A percentile compares a stretch with the other conserved stretches of the same genome.
These are phyloP conservation scores for Hypoxylon sp. DNA, from an alignment of 2,329 filamentous ascomycete species.

Conservation along the genomic window DNA sequence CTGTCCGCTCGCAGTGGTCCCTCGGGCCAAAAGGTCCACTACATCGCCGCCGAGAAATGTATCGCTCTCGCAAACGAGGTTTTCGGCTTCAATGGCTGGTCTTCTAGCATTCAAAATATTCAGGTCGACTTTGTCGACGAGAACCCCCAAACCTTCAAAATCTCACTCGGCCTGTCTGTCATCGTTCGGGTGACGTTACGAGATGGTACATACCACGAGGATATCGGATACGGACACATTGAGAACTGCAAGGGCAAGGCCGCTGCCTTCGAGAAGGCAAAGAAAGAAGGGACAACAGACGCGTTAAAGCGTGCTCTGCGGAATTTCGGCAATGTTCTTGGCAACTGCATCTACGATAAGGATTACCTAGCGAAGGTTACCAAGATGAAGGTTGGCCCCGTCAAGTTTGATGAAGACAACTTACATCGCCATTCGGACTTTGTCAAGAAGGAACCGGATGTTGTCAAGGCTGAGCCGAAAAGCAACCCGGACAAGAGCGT, in stretches of 20 bases:
- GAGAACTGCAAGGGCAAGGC: slow-evolving; percentile 97
- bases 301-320: slow-evolving; percentile 89
- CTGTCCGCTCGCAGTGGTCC: slow-evolving; percentile 89
- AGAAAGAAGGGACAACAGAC: slow-evolving; percentile 98
- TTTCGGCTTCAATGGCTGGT: slow-evolving; percentile 73
- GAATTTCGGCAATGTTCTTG: slow-evolving; percentile 95
- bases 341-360: slow-evolving; percentile 99
- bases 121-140: slow-evolving; percentile 97
- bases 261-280: slow-evolving; percentile 96
- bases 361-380: slow-evolving; percentile 91
- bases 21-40: slow-evolving; percentile 88
- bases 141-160: slow-evolving; percentile 80
- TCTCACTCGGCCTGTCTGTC: slow-evolving; percentile 89
- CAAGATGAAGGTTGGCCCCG: slow-evolving; percentile 85
- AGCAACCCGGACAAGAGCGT: slow-evolving; percentile 52
- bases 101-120: slow-evolving; percentile 92
- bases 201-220: slow-evolving; percentile 97
- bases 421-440: slow-evolving; percentile 87
- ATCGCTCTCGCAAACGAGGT: slow-evolving; percentile 73
- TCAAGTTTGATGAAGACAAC: slow-evolving; percentile 82
- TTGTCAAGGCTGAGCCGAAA: slow-evolving; percentile 47
- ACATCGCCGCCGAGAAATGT: slow-evolving; percentile 95
- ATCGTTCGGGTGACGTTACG: slow-evolving; percentile 90
- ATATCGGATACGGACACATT: slow-evolving; percentile 96
- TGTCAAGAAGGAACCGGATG: slow-evolving; percentile 69